phyloP scores from a whole-genome alignment of 2,329 filamentous ascomycete genomes.

The Ophiostoma sp. region DNA sequence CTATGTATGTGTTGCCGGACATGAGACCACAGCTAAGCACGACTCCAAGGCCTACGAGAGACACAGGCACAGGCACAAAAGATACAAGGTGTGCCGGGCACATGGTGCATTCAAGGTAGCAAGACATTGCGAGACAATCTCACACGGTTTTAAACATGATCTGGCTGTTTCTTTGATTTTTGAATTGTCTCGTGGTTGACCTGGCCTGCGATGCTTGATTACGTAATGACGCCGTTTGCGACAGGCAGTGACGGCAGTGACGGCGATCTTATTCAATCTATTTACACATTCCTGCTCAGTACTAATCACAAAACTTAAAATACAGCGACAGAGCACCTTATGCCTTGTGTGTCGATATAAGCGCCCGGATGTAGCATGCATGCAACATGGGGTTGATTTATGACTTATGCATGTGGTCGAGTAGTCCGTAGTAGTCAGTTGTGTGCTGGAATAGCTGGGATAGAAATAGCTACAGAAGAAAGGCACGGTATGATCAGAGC shows the following conservation, averaged over 20 bases:
- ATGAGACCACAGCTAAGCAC: neutral
- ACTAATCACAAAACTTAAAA: neutral
- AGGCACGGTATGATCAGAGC: neutral
- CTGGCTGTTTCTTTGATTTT: neutral
- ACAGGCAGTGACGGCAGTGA: neutral
- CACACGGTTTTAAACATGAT: neutral
- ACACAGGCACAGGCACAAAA: neutral
- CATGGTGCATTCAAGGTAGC: neutral
- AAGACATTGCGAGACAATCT: neutral
- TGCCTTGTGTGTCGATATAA: conserved; percentile 4
- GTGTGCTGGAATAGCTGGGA: neutral
- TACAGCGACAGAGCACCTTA: neutral
- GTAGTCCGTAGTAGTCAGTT: neutral
- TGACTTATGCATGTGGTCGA: neutral
- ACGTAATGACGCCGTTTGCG: neutral
- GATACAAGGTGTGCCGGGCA: neutral
- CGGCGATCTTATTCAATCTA: neutral
- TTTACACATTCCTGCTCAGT: neutral
- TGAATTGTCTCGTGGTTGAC: neutral
- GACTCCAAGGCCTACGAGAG: neutral
- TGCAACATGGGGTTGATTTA: conserved; percentile 8
- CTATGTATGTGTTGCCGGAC: neutral
- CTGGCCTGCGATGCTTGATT: neutral
- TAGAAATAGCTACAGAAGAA: neutral
- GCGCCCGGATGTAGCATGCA: conserved; percentile 11